phyloP scores from a whole-genome alignment of 495 filamentous ascomycete genomes.

The Trichoderma virens region DNA sequence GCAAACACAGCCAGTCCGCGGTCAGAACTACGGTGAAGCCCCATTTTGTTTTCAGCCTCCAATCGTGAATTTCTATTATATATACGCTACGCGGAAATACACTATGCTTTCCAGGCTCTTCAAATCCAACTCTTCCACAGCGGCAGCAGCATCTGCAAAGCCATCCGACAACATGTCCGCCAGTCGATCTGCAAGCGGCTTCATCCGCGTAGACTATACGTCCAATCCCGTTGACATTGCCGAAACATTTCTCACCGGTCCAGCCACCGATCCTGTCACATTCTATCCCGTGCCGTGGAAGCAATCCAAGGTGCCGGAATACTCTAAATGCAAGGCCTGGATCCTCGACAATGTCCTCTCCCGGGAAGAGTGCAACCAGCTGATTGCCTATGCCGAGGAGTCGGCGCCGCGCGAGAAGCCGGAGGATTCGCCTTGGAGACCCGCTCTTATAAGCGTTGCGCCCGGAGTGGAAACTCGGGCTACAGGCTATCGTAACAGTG shows the following conservation, averaged over 20 bases:
- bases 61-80: too few species aligned
- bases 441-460: constrained; percentile 65
- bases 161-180: neutral
- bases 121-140: neutral
- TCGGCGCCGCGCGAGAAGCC: constrained; percentile 19
- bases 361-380: constrained; percentile 49
- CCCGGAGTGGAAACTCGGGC: constrained; percentile 48
- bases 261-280: neutral
- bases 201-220: neutral
- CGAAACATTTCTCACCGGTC: neutral
- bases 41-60: neutral
- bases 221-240: neutral
- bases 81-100: too few species aligned
- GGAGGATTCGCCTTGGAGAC: constrained; percentile 41
- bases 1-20: neutral
- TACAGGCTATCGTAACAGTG: constrained; percentile 55
- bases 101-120: neutral
- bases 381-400: constrained; percentile 50
- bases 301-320: constrained; percentile 37
- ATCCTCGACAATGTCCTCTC: constrained; percentile 59
- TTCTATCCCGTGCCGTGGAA: neutral
- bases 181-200: neutral
- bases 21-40: neutral
- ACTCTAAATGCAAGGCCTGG: constrained; percentile 47
- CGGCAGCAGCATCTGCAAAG: neutral